Base-by-base conservation (phyloP, 2,329 filamentous ascomycete genomes). In the Ophiobolus disseminans region DNA sequence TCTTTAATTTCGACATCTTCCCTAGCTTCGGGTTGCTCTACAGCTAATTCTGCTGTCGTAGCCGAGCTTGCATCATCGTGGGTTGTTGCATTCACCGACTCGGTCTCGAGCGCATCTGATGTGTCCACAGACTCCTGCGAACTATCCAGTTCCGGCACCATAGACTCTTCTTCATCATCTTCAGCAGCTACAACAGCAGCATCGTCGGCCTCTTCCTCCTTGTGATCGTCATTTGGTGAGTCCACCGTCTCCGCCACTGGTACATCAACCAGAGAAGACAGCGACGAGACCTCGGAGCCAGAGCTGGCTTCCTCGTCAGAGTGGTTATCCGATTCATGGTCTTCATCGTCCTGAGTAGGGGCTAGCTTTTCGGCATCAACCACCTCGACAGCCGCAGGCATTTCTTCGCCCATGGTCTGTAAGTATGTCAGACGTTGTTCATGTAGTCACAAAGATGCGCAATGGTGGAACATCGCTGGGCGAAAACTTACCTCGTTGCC, bases 281-380 rank as follows among this genome's bases (percentile, higher is more conserved):
- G 6, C 21, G 38, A 21, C 3, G 53, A 50, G n/a, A 48, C 37
- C 16, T 54, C 53, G 23, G 53, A 54, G 7, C n/a, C 37, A 30
- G 53, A 57, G 26, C 40, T 46, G 43, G 47, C 36, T 17, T 48
- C 41, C 5, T 46, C 38, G 9, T 49, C 48, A 34, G 52, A 43
- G 5, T 49, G 39, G 11, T 23, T 19, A 4, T 21, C 25, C 7
- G 25, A 36, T 13, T 26, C 31, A 32, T 8, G 11, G 30, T 34
- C 35, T 31, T 40, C 42, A 16, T 40, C 42, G 13, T 35, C 32
- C 6, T 35, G 8, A n/a, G 13, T 7, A 44, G 26, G 19, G 23
- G 22, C 43, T 14, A 13, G 17, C 17, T 10, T 16, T 4, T 37
- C 34, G 5, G n/a, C 9, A n/a, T 9, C 10, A 13, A 8, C 19